phyloP scores from a whole-genome alignment of 306 rosid genomes.

The Malus domestica region DNA sequence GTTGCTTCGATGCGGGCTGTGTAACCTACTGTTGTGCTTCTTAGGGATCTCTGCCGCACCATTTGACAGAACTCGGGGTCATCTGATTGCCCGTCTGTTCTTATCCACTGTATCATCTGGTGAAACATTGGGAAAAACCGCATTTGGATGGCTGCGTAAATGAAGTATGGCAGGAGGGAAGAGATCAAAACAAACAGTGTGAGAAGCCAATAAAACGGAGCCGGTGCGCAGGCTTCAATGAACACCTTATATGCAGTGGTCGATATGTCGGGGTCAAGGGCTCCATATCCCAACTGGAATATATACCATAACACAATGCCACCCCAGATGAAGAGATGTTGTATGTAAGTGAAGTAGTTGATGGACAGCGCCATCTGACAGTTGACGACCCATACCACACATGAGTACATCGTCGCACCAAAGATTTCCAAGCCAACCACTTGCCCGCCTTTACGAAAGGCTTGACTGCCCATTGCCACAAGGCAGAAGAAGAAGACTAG shows the following conservation, averaged over 20 bases:
- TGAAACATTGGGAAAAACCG: slow-evolving; percentile 81
- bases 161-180: slow-evolving; percentile 62
- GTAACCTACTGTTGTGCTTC: slow-evolving; percentile 71
- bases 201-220: slow-evolving; percentile 71
- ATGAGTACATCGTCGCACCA: slow-evolving; percentile 81
- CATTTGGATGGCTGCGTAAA: slow-evolving; percentile 56
- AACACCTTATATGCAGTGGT: slow-evolving; percentile 88
- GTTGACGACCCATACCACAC: slow-evolving; percentile 90
- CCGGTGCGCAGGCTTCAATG: slow-evolving; percentile 82
- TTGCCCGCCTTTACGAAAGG: slow-evolving; percentile 80
- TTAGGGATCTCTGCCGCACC: slow-evolving; percentile 70
- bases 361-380: slow-evolving; percentile 92
- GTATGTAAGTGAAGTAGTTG: slow-evolving; percentile 76
- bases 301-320: slow-evolving; percentile 69
- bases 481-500: slow-evolving; percentile 74
- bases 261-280: slow-evolving; percentile 54
- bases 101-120: slow-evolving; percentile 90
- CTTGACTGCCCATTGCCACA: slow-evolving; percentile 50
- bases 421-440: slow-evolving; percentile 55
- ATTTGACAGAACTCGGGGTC: slow-evolving; percentile 74
- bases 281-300: slow-evolving; percentile 85
- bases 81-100: slow-evolving; percentile 55
- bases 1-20: slow-evolving; percentile 82
- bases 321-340: slow-evolving; percentile 94
- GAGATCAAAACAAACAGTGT: slow-evolving; percentile 54